phyloP scores from a whole-genome alignment of 2,329 filamentous ascomycete genomes.

The Dryadomyces quercivorus region DNA sequence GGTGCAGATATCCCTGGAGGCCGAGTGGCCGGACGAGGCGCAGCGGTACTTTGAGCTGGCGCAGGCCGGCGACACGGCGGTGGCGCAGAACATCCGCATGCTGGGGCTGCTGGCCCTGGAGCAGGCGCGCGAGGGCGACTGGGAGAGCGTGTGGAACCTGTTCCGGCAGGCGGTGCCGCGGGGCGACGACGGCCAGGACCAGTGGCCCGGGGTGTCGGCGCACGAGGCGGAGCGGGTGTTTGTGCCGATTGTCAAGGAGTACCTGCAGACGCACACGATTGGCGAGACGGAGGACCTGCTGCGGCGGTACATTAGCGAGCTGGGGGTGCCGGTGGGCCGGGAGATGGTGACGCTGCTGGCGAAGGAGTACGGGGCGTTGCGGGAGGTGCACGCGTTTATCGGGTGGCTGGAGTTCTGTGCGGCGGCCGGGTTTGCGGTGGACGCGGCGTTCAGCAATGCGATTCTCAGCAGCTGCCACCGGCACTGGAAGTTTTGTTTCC shows the following conservation, averaged over 20 bases:
- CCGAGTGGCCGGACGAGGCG: conserved; percentile 20
- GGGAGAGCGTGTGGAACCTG: conserved; percentile 23
- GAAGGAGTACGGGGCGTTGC: conserved; percentile 27
- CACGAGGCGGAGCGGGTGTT: conserved; percentile 21
- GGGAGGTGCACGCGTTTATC: conserved; percentile 25
- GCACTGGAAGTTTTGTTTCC: conserved; percentile 25
- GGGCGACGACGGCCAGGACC: conserved; percentile 1
- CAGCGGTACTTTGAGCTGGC: conserved; percentile 18
- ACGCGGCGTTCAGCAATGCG: conserved; percentile 25
- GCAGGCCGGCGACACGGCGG: conserved; percentile 14
- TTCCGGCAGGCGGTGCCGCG: conserved; percentile 16
- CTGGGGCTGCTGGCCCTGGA: conserved; percentile 23
- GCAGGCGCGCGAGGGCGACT: conserved; percentile 27
- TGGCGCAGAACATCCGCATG: conserved; percentile 20
- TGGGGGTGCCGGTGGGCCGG: conserved; percentile 22
- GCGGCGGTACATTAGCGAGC: conserved; percentile 29
- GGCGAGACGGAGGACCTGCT: conserved; percentile 28
- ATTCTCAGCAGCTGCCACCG: conserved; percentile 25
- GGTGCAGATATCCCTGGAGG: conserved; percentile 26
- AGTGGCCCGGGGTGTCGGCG: conserved; percentile 2
- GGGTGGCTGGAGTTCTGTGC: conserved; percentile 29
- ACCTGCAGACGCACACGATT: conserved; percentile 24
- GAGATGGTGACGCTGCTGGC: conserved; percentile 29
- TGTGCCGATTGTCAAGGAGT: conserved; percentile 26
- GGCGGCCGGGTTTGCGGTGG: conserved; percentile 21